A percentile compares a stretch with the other conserved stretches of the same genome.
phyloP scores from a whole-genome alignment of 768 basidiomycete species.

The Lentinula raphanica region DNA sequence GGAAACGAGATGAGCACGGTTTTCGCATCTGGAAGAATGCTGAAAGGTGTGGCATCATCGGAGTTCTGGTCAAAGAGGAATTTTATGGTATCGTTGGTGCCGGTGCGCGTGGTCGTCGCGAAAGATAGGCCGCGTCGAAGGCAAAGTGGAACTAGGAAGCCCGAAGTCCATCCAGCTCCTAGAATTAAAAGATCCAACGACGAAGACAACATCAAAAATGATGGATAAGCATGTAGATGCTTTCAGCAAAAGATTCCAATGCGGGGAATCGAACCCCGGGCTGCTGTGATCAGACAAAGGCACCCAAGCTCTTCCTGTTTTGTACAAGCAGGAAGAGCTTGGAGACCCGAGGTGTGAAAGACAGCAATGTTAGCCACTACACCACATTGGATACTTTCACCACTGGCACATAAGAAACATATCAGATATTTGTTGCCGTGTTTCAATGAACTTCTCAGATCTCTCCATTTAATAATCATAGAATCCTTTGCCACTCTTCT shows the following conservation, averaged over 20 bases:
- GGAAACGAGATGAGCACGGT: constrained; percentile 57
- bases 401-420: too few relatives aligned
- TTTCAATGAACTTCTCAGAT: too few relatives aligned
- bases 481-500: constrained; percentile 91
- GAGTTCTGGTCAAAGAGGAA: constrained; percentile 53
- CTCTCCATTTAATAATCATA: constrained; percentile 61
- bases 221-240: too few relatives aligned
- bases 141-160: constrained; percentile 55
- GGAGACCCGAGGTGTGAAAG: too few relatives aligned
- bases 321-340: too few relatives aligned
- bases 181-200: constrained; percentile 33
- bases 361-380: constrained; percentile 3
- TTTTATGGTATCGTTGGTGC: constrained; percentile 41
- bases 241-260: neutral
- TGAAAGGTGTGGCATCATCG: constrained; percentile 38
- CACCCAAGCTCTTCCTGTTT: too few relatives aligned
- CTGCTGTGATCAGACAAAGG: neutral
- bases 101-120: constrained; percentile 53
- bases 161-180: constrained; percentile 63
- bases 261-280: constrained; percentile 3
- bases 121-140: constrained; percentile 30
- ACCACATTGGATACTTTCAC: neutral
- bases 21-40: constrained; percentile 43
- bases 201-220: neutral
- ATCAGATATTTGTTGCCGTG: too few relatives aligned